These are phyloP conservation scores for Saraca asoca DNA, from an alignment of 331 rosid genomes.

Conservation along the genomic window DNA sequence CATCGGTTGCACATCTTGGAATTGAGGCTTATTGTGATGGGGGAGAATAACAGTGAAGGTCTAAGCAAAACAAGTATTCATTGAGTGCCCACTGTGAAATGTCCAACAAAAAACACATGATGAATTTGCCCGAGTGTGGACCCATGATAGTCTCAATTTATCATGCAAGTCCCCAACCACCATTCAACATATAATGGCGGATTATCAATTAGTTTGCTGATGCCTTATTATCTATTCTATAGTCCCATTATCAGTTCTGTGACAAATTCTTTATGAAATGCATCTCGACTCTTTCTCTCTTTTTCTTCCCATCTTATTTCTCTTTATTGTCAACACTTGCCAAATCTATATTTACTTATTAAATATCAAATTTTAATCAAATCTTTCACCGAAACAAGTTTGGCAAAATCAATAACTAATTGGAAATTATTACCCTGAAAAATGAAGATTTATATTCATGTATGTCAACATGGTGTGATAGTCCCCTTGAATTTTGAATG, in stretches of 20 bases:
- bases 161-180: not conserved
- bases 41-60: slow-evolving; percentile 19
- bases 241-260: slow-evolving; percentile 32
- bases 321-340: too few species aligned
- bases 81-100: slow-evolving; percentile 45
- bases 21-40: slow-evolving; percentile 25
- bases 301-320: too few species aligned
- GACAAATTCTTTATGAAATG: not conserved
- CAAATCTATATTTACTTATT: slow-evolving; percentile 4
- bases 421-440: not conserved
- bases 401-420: not conserved
- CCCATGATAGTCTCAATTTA: slow-evolving; percentile 26
- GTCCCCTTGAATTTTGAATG: slow-evolving; percentile 8
- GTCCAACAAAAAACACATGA: slow-evolving; percentile 52
- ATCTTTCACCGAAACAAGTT: not conserved
- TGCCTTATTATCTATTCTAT: slow-evolving; percentile 5
- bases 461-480: not conserved
- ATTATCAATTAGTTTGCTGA: not conserved
- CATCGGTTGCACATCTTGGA: not conserved
- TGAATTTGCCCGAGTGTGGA: slow-evolving; percentile 41
- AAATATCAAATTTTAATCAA: not conserved
- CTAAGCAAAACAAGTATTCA: slow-evolving; percentile 26
- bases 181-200: not conserved
- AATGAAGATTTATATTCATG: not conserved
- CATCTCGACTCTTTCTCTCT: too few species aligned